Percentiles rank a stretch among this genome's conserved stretches.
These are phyloP conservation scores for Eucommia ulmoides DNA, from an alignment of 257 asterid genomes.

Conservation along the genomic window DNA sequence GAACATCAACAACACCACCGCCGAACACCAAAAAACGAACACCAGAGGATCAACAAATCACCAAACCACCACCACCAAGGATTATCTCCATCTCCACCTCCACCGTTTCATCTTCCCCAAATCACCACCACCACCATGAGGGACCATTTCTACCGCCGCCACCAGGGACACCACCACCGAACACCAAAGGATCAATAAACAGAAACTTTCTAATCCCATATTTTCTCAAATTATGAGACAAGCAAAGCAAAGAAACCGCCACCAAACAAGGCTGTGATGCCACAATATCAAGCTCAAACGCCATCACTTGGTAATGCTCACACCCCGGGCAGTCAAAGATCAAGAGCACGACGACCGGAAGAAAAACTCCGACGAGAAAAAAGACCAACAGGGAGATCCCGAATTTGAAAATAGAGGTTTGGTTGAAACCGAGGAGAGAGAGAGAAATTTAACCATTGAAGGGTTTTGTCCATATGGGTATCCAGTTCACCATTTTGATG, in stretches of 20 bases:
- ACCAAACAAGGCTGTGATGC: constrained; percentile 72
- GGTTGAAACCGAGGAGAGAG: too few species aligned
- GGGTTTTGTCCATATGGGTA: constrained; percentile 43
- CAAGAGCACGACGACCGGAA: constrained; percentile 48
- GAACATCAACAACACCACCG: too few species aligned
- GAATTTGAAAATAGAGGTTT: constrained; percentile 29
- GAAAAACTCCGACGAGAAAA: too few species aligned
- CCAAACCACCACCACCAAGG: too few species aligned
- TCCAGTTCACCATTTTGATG: constrained; percentile 24
- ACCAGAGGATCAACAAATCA: too few species aligned
- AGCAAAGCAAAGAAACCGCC: constrained; percentile 56
- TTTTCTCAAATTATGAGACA: constrained; percentile 64
- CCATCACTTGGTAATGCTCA: constrained; percentile 59
- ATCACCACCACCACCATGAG: too few species aligned
- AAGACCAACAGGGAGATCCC: constrained; percentile 44
- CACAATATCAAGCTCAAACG: too few species aligned
- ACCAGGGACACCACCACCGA: too few species aligned
- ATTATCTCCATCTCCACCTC: too few species aligned
- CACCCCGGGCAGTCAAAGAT: constrained; percentile 57
- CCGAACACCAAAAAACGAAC: too few species aligned
- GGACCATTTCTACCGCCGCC: too few species aligned
- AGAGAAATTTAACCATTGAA: constrained; percentile 31
- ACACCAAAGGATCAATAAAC: constrained; percentile 80
- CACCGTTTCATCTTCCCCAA: too few species aligned
- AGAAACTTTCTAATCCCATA: constrained; percentile 72